These are phyloP conservation scores for Rhodamnia rubescens DNA, from an alignment of 345 rosid species.

Conservation along the genomic window DNA sequence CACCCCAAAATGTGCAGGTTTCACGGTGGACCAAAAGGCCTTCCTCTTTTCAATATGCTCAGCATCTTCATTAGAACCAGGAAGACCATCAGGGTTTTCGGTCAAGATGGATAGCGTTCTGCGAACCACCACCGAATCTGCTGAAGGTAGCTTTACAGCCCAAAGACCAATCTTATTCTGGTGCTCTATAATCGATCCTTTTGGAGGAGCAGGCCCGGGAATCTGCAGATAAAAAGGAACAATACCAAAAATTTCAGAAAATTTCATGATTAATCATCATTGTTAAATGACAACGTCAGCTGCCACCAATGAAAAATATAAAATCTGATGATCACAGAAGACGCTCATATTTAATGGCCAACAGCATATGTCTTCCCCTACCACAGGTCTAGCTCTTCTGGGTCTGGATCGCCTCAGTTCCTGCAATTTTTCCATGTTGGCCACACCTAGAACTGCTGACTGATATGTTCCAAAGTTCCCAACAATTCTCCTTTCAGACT, in stretches of 20 bases:
- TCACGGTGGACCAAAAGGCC: constrained; percentile 59
- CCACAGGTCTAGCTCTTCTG: constrained; percentile 51
- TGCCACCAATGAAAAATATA: neutral
- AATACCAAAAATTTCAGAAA: neutral
- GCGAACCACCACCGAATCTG: constrained; percentile 69
- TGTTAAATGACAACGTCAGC: neutral
- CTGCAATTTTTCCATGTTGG: constrained; percentile 42
- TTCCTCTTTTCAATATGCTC: constrained; percentile 43
- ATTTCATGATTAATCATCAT: neutral
- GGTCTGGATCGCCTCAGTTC: constrained; percentile 74
- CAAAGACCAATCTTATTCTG: constrained; percentile 67
- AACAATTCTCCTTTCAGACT: constrained; percentile 57
- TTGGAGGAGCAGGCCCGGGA: constrained; percentile 56
- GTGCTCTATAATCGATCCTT: constrained; percentile 48
- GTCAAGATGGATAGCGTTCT: constrained; percentile 56
- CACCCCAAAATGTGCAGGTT: constrained; percentile 74
- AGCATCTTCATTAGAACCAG: constrained; percentile 54
- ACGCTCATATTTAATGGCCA: neutral
- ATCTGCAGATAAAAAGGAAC: constrained; percentile 35
- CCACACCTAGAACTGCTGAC: constrained; percentile 78
- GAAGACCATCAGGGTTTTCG: constrained; percentile 65
- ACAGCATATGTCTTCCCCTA: constrained; percentile 8
- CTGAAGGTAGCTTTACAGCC: constrained; percentile 78
- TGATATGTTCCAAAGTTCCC: constrained; percentile 77
- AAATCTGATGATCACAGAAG: neutral